phyloP scores from a whole-genome alignment of 108 stramenopile species.

The Mediolabrus comicus region DNA sequence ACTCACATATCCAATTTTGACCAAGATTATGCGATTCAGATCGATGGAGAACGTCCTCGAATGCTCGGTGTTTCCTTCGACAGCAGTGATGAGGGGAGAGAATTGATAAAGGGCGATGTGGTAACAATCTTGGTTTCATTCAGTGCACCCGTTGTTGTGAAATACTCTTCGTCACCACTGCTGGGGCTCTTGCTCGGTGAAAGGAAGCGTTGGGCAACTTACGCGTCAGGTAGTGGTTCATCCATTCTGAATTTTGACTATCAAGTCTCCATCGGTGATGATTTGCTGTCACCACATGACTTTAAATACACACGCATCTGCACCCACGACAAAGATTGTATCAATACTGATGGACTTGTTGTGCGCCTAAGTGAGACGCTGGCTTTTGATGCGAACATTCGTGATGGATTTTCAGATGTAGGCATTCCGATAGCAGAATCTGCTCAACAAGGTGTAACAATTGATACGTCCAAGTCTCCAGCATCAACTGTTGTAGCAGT shows the following conservation, averaged over 20 bases:
- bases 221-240: conserved; percentile 27
- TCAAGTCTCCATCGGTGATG: conserved; percentile 17
- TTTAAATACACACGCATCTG: conserved; percentile 27
- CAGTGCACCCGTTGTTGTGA: conserved; percentile 22
- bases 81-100: conserved; percentile 6
- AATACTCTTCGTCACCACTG: conserved; percentile 8
- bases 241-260: conserved; percentile 14
- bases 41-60: conserved; percentile 18
- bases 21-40: conserved; percentile 7
- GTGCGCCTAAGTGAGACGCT: conserved; percentile 16
- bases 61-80: conserved; percentile 13
- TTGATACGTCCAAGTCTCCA: conserved; percentile 17
- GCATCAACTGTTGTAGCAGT: conserved; percentile 17
- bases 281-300: conserved; percentile 4
- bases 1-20: conserved; percentile 4
- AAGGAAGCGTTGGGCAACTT: conserved; percentile 27
- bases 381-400: conserved; percentile 9
- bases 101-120: conserved; percentile 13
- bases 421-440: conserved; percentile 20
- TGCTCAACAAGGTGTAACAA: conserved; percentile 11
- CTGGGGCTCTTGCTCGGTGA: conserved; percentile 14
- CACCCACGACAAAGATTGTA: conserved; percentile 3
- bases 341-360: conserved; percentile 12
- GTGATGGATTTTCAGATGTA: conserved; percentile 21
- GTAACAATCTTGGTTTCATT: conserved; percentile 21